phyloP scores from a whole-genome alignment of 176 grass and related monocot species.

The Musa troglodytarum region DNA sequence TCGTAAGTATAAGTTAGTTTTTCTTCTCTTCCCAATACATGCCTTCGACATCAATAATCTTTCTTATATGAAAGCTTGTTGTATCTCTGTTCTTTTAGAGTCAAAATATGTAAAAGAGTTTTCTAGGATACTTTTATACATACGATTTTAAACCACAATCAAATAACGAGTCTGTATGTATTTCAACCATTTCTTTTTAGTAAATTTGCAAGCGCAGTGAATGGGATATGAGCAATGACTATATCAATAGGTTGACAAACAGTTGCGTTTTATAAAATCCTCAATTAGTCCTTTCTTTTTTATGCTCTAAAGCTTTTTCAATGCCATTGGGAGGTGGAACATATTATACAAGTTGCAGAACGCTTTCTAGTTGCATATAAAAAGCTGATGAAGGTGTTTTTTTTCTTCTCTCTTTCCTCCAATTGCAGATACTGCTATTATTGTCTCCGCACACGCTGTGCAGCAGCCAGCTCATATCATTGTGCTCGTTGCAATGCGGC shows the following conservation, averaged over 20 bases:
- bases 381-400: background rate
- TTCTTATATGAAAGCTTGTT: background rate
- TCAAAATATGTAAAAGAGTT: background rate
- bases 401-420: background rate
- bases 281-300: too few relatives aligned
- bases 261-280: too few relatives aligned
- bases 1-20: background rate
- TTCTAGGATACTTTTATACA: too few relatives aligned
- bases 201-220: too few relatives aligned
- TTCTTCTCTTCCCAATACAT: background rate
- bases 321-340: too few relatives aligned
- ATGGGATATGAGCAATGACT: too few relatives aligned
- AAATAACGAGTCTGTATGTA: too few relatives aligned
- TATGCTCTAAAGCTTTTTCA: too few relatives aligned
- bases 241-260: too few relatives aligned
- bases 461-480: conserved; percentile 44
- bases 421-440: conserved; percentile 87
- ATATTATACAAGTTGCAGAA: too few relatives aligned
- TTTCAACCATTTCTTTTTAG: too few relatives aligned
- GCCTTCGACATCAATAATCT: background rate
- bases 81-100: background rate
- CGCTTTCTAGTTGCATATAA: background rate
- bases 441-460: conserved; percentile 70
- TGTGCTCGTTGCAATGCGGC: conserved; percentile 62
- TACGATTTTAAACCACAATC: too few relatives aligned